Base-by-base conservation (phyloP, 768 basidiomycete species). In the Cystobasidium tubakii region DNA sequence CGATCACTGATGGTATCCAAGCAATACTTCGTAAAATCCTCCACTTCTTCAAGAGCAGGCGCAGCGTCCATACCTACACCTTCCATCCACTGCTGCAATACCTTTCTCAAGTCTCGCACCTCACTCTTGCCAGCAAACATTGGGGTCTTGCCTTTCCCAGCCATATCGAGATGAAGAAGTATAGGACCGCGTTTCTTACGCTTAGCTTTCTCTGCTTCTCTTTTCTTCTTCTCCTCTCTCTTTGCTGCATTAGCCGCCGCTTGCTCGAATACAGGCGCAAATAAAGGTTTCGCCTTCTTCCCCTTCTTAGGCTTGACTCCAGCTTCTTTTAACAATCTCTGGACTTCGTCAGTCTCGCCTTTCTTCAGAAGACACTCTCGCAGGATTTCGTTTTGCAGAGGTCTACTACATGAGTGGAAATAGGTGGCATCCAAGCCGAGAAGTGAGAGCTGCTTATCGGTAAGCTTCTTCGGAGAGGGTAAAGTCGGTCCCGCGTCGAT, bases 21-120 rank as follows among this genome's bases (percentile, higher is more conserved):
- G 39, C 75, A 64, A 53, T 62, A 75, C 19, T 65, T 66, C 21
- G 50, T 31, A 39, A 75, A 54, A 10, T 66, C 64, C 19, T 57
- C 36, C 15, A 73, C 73, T 46, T 75, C 75, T 27, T 64, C 62
- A 15, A 62, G 23, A 15, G 62, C 74, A 27, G 75, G 75, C 17
- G 66, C 74, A 62, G 74, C 43, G 19, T 74, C 44, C 53, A 39
- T 27, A 2, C 39, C 62, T 27, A 43, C 23, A 4, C 50, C 75
- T 3, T 71, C 34, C 69, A 75, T 62, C 75, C 75, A 75, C 17
- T 43, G 34, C 33, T 43, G 60, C 57, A 75, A n/a, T 7, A 53
- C 25, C 23, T 21, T 39, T 39, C 62, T 10, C 31, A 75, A 43
- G 39, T 73, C 75, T 29, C 23, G 25, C 13, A 62, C 3, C 4